Percentiles rank a stretch among this genome's conserved stretches.
phyloP scores from a whole-genome alignment of 2,329 filamentous ascomycete species.

The Aquanectria penicillioides region DNA sequence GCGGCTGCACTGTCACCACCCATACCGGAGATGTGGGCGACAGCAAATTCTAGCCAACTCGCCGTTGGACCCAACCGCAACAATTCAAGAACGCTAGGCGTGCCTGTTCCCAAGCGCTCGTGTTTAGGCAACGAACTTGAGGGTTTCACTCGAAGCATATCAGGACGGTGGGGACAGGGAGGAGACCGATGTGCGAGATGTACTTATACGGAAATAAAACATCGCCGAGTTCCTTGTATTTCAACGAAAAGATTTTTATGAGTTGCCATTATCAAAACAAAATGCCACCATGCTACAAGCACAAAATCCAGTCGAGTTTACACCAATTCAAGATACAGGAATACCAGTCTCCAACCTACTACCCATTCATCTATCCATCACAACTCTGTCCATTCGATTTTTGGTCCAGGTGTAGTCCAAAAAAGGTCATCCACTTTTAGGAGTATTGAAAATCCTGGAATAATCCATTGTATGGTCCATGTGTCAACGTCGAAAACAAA shows the following conservation, averaged over 20 bases:
- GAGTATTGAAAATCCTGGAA: background rate
- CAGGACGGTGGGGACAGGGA: too few species aligned
- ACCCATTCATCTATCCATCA: background rate
- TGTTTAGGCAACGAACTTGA: too few species aligned
- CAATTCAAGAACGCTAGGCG: background rate
- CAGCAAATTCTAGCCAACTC: background rate
- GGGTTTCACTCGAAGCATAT: too few species aligned
- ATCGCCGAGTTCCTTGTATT: too few species aligned
- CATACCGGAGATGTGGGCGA: conserved; percentile 31
- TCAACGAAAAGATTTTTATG: background rate
- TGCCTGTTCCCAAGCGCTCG: background rate
- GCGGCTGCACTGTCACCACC: conserved; percentile 33
- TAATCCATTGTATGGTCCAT: background rate
- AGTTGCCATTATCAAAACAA: background rate
- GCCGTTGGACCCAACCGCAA: background rate
- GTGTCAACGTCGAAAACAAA: background rate
- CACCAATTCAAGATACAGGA: background rate
- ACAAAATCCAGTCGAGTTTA: background rate
- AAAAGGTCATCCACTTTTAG: background rate
- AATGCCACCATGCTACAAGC: background rate
- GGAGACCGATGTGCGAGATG: too few species aligned
- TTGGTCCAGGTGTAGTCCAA: background rate
- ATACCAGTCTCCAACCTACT: background rate
- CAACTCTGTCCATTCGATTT: too few species aligned
- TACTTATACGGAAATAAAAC: too few species aligned